Evolutionary conservation across 495 filamentous ascomycete genomes (phyloP).

Genomic region (Podospora fimiseda): DNA sequence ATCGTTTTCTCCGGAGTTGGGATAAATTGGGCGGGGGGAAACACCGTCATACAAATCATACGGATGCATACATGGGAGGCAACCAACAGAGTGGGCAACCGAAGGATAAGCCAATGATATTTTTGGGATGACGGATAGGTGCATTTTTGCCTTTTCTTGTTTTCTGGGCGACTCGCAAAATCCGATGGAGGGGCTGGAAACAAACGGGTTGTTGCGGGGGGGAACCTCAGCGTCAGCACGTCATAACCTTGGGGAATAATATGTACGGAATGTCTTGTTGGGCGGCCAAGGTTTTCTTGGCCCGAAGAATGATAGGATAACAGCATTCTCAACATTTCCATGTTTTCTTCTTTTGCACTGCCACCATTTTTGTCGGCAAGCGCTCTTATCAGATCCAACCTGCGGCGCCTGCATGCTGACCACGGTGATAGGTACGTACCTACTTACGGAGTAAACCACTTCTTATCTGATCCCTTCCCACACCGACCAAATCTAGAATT

Average conservation of each 20-base stretch:
- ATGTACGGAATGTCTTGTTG: too few relatives aligned
- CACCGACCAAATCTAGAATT: background rate
- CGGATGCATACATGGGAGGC: background rate
- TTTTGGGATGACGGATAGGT: background rate
- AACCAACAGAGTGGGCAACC: background rate
- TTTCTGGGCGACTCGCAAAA: too few relatives aligned
- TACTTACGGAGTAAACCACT: too few relatives aligned
- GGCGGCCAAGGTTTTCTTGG: constrained; percentile 11
- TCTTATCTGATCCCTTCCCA: background rate
- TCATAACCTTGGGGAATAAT: constrained; percentile 1
- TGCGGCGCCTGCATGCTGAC: too few relatives aligned
- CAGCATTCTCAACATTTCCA: background rate
- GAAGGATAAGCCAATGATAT: background rate
- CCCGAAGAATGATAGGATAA: constrained; percentile 5
- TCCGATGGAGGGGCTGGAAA: too few relatives aligned
- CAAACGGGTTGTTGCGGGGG: too few relatives aligned
- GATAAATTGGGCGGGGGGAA: too few relatives aligned
- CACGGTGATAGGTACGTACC: too few relatives aligned
- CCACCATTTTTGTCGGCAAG: constrained; percentile 6
- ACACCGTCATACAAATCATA: too few relatives aligned
- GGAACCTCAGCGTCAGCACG: background rate
- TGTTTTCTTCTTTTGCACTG: constrained; percentile 6
- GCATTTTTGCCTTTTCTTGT: too few relatives aligned
- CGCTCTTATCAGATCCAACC: too few relatives aligned
- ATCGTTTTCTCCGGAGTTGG: too few relatives aligned